Evolutionary conservation across 148 eudicot genomes (phyloP).

Genomic region (Chenopodium suecicum): DNA sequence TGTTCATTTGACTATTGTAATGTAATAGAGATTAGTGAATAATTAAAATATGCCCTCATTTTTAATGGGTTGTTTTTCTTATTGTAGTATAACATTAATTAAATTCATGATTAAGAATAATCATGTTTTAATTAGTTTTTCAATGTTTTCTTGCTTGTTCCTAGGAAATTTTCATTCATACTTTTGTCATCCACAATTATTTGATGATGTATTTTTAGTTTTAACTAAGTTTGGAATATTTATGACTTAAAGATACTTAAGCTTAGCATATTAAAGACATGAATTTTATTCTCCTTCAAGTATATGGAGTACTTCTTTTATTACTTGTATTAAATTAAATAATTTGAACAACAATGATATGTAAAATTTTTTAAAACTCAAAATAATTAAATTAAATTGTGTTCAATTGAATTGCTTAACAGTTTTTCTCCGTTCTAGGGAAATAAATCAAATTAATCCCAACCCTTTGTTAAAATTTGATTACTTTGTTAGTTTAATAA

Average conservation of each 20-base stretch:
- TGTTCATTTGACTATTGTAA: constrained; percentile 17
- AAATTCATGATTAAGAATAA: background rate
- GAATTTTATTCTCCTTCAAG: no score
- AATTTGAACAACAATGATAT: no score
- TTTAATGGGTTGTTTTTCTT: constrained; percentile 3
- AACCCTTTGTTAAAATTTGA: no score
- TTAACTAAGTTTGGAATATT: background rate
- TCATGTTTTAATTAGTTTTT: background rate
- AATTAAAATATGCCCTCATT: background rate
- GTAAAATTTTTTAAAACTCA: no score
- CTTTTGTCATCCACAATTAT: background rate
- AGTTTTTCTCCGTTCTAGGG: no score
- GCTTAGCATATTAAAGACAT: background rate
- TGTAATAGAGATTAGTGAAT: constrained; percentile 16
- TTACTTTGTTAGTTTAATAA: no score
- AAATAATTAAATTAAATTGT: no score
- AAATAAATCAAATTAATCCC: no score
- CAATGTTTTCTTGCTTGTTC: background rate
- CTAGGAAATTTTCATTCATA: background rate
- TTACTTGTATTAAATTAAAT: no score
- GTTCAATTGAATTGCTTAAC: no score
- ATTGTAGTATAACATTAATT: background rate
- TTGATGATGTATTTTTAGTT: background rate
- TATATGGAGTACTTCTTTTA: no score
- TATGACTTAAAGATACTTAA: background rate